Base-by-base conservation (phyloP, 2,329 filamentous ascomycete genomes). In the Aspergillus cejpii region DNA sequence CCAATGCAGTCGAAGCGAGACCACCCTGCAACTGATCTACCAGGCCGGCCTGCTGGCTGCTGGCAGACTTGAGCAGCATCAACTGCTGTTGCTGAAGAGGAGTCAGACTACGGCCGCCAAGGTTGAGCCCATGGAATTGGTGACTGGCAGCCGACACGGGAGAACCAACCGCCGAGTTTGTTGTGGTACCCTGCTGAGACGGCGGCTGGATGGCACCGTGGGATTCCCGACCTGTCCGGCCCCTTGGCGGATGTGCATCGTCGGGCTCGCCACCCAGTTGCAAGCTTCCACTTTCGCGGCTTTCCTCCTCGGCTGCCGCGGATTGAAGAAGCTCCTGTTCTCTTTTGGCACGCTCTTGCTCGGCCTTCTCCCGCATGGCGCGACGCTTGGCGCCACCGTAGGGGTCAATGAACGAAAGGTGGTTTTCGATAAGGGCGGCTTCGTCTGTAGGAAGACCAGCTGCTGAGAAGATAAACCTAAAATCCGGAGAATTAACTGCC, bases 211-310 rank as follows among this genome's bases (percentile, higher is more conserved):
- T 81, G 10, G 79, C 80, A 47, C 78, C 74, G 47, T 81, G 79
- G 39, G 81, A 78, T 49, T 81, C 77, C 55, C 76, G 71, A 29
- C 67, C 67, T 39, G 79, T 77, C 14, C 74, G 50, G 45, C 59
- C 62, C 42, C 66, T 59, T 0, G 63, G 57, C 4, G 61, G 68
- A 17, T 87, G 83, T 50, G 79, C 76, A 54, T 94, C 88, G 62
- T 97, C 91, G 0, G 91, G 91, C 63, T 97, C 91, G 34, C 91
- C 91, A 45, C 91, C 91, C 14, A 97, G 76, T 47, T 94, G 90
- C 46, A 92, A 74, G 62, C 91, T 97, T 11, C 86, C 87, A 54
- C 85, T 85, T 65, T 92, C 89, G 1, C 81, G 80, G 45, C 85
- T 84, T 45, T 87, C 87, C 52, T 95, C 89, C 21, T 76, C 74